These are phyloP conservation scores for Orychophragmus violaceus DNA, from an alignment of 345 rosid species.

Conservation along the genomic window DNA sequence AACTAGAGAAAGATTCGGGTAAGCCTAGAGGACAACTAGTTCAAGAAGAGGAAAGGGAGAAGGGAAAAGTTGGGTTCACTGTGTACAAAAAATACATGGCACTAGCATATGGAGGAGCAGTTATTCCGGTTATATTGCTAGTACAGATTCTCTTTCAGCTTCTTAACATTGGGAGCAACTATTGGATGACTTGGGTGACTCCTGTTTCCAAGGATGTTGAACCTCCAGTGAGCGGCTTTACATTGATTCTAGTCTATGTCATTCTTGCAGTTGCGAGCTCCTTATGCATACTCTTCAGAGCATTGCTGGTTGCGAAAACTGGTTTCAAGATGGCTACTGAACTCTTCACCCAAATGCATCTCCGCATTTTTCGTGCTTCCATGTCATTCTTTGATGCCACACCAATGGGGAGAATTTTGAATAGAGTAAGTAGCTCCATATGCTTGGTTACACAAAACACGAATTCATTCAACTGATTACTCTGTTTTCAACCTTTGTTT, in stretches of 20 bases:
- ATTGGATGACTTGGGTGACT: constrained; percentile 85
- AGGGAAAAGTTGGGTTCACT: constrained; percentile 56
- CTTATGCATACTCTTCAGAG: constrained; percentile 43
- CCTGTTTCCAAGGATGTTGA: constrained; percentile 37
- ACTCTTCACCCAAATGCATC: constrained; percentile 60
- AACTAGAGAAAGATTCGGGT: constrained; percentile 29
- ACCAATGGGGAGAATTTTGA: constrained; percentile 59
- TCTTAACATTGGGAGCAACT: constrained; percentile 72
- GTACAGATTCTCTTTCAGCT: constrained; percentile 53
- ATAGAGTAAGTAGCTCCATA: constrained; percentile 42
- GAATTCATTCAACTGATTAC: constrained; percentile 1
- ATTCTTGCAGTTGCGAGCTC: constrained; percentile 52
- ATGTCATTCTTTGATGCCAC: constrained; percentile 80
- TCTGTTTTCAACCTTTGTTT: constrained; percentile 16
- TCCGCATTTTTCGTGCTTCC: constrained; percentile 55
- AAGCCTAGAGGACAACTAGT: constrained; percentile 47
- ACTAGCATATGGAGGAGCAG: constrained; percentile 65
- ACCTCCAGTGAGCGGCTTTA: constrained; percentile 38
- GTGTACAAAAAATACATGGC: constrained; percentile 59
- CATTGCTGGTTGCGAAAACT: constrained; percentile 40
- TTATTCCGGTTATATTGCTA: constrained; percentile 54
- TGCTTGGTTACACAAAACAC: neutral
- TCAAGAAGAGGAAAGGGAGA: constrained; percentile 78
- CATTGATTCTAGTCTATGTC: constrained; percentile 45
- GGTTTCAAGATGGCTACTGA: constrained; percentile 58